Evolutionary conservation across 1,284 basidiomycete genomes (phyloP), one percentile per base, ranked within the genome.

Genomic region (Pyrrhoderma lamaoense): DNA sequence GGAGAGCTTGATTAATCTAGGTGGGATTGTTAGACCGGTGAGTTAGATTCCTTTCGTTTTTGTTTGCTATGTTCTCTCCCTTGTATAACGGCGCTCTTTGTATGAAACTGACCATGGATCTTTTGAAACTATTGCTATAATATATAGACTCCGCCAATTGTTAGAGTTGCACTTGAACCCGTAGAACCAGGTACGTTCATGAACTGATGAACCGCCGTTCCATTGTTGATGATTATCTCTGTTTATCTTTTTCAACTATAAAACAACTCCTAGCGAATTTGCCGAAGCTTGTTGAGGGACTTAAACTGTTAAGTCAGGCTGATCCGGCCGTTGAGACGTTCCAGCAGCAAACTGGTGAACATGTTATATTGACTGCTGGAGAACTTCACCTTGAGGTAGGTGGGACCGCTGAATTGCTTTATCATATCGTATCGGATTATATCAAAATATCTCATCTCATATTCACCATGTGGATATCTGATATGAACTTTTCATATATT

Each of bases 271-370:
- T 58, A 72, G 87, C 82, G n/a, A 92, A 99, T 64, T 89, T 99
- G 82, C 86, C 85, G 1, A 94, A 93, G 64, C 76, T 99, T 14
- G 77, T 98, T 34, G 79, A 79, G 47, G 96, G 96, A 0, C 71
- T 99, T 48, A 89, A 87, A 60, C 73, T 99, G 27, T 80, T 99
- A 25, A 90, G 89, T 61, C 94, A 98, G 66, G 87, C 94, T 3
- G 96, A 99, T 68, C 95, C 96, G 1, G 99, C 94, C 60, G 95
- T 96, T 14, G 93, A 99, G 66, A 94, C 90, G 0, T 89, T 97
- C 64, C 91, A 98, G 56, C 95, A 99, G 67, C 84, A 93, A 61
- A 97, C 93, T 0, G 96, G 96, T 38, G 96, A 99, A 68, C 90
- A 97, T 66, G 96, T 99, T 51, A 97, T 99, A 59, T 70, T 98